Evolutionary conservation across 2,329 filamentous ascomycete species (phyloP), one percentile per base, ranked within the genome.

Genomic region (Colletotrichum eleusines): DNA sequence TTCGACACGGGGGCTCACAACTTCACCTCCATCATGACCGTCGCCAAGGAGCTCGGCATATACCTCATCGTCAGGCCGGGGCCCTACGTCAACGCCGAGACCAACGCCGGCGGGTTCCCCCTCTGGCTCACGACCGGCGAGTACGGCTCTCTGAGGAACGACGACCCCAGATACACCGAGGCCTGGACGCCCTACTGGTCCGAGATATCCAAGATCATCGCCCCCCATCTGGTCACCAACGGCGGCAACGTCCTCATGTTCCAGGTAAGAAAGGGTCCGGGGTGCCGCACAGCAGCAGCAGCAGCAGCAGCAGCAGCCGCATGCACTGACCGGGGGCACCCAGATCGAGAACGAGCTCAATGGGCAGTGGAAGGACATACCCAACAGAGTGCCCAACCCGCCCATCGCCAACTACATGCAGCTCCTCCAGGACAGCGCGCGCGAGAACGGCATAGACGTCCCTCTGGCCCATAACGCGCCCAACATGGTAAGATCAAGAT

Each of bases 41-140:
- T 83, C 16, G 83, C 83, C 0, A 80, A 84, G 62, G 81, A 84
- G 40, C 78, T 81, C 62, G 83, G 81, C 8, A 71, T 85, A 40
- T 76, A 82, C 38, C 76, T 84, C 1, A 78, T 85, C 1, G 76
- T 86, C 5, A 82, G 89, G 0, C 87, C 88, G 0, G 89, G 89
- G 0, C 88, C 88, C 0, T 91, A 91, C 67, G 84, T 89, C 68
- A 91, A 91, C 72, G 89, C 89, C 1, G 90, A 91, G 75, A 83
- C 88, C 3, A 90, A 87, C 72, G 88, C 86, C 1, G 89, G 90
- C 40, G 89, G 89, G 0, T 88, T 90, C 67, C 88, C 89, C 0
- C 79, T 89, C 1, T 91, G 89, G 88, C 77, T 89, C 7, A 90
- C 88, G 0, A 90, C 89, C 0, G 89, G 88, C 53, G 87, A 82